Evolutionary conservation across 164 flowering plant genomes (phyloP).

Genomic region (Pachysandra terminalis): DNA sequence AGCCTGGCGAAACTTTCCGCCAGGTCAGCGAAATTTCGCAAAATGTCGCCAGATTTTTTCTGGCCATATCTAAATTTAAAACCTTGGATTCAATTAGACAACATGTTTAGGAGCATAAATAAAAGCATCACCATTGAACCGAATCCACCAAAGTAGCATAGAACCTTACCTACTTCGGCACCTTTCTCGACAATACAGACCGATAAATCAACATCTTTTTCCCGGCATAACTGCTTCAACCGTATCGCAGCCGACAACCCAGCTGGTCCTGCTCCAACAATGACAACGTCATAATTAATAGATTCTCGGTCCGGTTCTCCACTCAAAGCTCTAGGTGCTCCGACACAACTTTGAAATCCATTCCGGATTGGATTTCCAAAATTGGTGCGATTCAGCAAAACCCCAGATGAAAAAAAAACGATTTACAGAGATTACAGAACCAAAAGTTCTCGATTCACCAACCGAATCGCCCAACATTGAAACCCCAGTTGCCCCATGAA

Average conservation of each 20-base stretch:
- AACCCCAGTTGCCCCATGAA: conserved; percentile 8
- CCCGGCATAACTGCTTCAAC: conserved; percentile 80
- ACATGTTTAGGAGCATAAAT: not conserved
- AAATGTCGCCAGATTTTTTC: too few relatives aligned
- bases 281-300: conserved; percentile 77
- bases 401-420: conserved; percentile 36
- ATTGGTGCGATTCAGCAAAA: conserved; percentile 8
- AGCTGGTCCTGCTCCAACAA: conserved; percentile 98
- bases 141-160: not conserved
- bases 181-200: conserved; percentile 97
- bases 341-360: conserved; percentile 7
- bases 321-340: conserved; percentile 39
- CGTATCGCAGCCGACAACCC: conserved; percentile 89
- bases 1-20: too few relatives aligned
- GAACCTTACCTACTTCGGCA: conserved; percentile 74
- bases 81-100: not conserved
- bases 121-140: not conserved
- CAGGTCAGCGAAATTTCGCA: too few relatives aligned
- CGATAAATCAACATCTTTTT: conserved; percentile 64
- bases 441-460: not conserved
- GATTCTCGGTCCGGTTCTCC: conserved; percentile 54
- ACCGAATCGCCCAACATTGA: conserved; percentile 2
- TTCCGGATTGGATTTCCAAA: conserved; percentile 8
- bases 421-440: not conserved
- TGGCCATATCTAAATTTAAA: too few relatives aligned